Evolutionary conservation across 2,329 filamentous ascomycete genomes (phyloP).

Genomic region (Aquanectria penicillioides): DNA sequence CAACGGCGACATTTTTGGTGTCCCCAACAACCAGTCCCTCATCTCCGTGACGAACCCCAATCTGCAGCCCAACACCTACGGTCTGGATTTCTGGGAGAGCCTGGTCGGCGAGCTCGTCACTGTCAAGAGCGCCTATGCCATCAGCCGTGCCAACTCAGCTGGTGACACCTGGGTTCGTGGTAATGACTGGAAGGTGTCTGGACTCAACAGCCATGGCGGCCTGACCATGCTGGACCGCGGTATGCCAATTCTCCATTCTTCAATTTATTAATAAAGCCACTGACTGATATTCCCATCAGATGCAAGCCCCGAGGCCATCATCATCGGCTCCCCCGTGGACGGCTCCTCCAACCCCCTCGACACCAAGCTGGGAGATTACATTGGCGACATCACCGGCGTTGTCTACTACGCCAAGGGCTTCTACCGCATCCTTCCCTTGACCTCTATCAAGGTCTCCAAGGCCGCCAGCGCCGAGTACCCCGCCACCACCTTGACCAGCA

Average conservation of each 20-base stretch:
- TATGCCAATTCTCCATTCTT: conserved; percentile 36
- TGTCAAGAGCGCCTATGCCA: conserved; percentile 63
- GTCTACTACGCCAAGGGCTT: conserved; percentile 73
- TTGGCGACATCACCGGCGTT: conserved; percentile 75
- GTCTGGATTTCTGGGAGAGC: conserved; percentile 80
- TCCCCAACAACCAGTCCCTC: conserved; percentile 70
- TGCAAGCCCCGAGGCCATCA: conserved; percentile 75
- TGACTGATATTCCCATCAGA: conserved; percentile 51
- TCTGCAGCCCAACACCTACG: conserved; percentile 69
- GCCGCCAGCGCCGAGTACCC: conserved; percentile 57
- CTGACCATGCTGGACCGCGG: conserved; percentile 69
- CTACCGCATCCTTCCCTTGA: conserved; percentile 74
- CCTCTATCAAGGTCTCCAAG: conserved; percentile 61
- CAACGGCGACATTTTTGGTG: conserved; percentile 69
- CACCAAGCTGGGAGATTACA: conserved; percentile 71
- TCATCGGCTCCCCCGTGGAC: conserved; percentile 73
- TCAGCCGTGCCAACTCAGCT: conserved; percentile 70
- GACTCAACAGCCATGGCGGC: conserved; percentile 70
- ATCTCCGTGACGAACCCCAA: conserved; percentile 69
- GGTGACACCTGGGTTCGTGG: conserved; percentile 77
- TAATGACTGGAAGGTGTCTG: conserved; percentile 70
- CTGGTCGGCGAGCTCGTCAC: conserved; percentile 75
- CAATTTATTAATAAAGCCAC: not conserved
- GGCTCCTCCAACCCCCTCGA: conserved; percentile 67
- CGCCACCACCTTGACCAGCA: conserved; percentile 62